Conservation (phyloP, 306 rosid species). For the Fragaria ananassa region DNA sequence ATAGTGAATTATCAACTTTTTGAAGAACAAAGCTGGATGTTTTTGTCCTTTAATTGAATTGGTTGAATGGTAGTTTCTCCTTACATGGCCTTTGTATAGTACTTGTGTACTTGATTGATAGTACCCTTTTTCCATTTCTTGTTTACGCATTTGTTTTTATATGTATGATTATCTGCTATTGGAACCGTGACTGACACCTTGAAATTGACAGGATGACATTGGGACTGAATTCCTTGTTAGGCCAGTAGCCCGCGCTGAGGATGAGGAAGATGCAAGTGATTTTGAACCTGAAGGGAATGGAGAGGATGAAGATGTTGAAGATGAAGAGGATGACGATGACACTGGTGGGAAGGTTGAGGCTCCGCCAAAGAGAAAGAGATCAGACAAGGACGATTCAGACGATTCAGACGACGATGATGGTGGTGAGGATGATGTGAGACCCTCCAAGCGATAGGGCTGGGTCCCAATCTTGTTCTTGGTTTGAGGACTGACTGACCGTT, state of each 20-base stretch:
- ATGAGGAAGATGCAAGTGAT: conserved; percentile 88
- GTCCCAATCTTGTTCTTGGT: conserved; percentile 19
- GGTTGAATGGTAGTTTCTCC: not conserved
- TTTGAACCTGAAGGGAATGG: conserved; percentile 83
- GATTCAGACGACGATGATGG: conserved; percentile 46
- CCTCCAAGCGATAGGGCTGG: conserved; percentile 70
- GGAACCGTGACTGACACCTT: not conserved
- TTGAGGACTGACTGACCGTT: conserved; percentile 38
- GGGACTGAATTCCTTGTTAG: conserved; percentile 84
- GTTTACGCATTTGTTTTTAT: not conserved
- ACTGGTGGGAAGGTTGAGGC: conserved; percentile 48
- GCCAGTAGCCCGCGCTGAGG: conserved; percentile 73
- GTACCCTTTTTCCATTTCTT: not conserved
- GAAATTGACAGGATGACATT: conserved; percentile 49
- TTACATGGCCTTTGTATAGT: not conserved
- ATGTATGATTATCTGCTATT: not conserved
- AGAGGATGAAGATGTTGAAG: conserved; percentile 39
- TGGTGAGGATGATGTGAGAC: conserved; percentile 82
- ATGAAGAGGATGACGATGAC: conserved; percentile 42
- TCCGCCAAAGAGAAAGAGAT: conserved; percentile 78
- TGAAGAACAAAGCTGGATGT: not conserved
- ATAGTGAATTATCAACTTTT: not conserved
- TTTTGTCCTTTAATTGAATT: not conserved
- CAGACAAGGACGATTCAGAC: conserved; percentile 58
- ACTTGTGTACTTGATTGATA: not conserved